Evolutionary conservation across 495 filamentous ascomycete species (phyloP), one percentile per base, ranked within the genome.

Genomic region (Lasiosphaeriaceae sp.): DNA sequence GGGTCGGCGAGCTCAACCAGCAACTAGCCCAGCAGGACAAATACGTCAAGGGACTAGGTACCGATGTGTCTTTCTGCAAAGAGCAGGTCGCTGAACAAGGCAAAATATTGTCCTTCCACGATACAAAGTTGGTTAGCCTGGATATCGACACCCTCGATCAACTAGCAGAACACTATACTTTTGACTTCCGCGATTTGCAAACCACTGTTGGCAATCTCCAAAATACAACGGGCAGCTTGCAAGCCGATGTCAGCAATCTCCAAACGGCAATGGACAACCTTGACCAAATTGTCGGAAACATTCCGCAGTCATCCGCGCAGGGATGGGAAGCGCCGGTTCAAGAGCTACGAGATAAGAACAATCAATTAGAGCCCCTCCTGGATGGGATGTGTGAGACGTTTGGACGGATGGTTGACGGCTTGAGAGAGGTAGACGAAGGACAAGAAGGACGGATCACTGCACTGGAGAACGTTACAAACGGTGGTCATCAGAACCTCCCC

Each of bases 121-220:
- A 31, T 3, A 9, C 26, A 31, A 31, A 31, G 9, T 9, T 31
- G 26, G 26, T 9, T 9, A 31, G 26, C 26, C 26, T 31, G 6
- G 59, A 62, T 49, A 37, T 54, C 11, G 49, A 55, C 9, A 55
- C 19, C 14, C 43, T 66, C 14, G 53, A 56, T 2, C 22, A 23
- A 11, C 29, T 43, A 8, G 45, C 49, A 11, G 59, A 62, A 19
- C 53, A 41, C 2, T 31, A 44, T n/a, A 55, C 51, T 3, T 54
- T 58, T 21, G 39, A 21, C 8, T 56, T 61, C 11, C 59, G 55
- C 1, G 21, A 44, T 2, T 48, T 63, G 19, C 37, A 56, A 23
- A 24, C 22, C 26, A 44, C n/a, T 22, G 37, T 61, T 9, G 16
- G 35, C 5, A 53, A 22, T 17, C 35, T 63, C 14, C 48, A 60